Percentiles rank a stretch among this genome's conserved stretches.
phyloP scores from a whole-genome alignment of 805 yeast genomes.

The Sungouiozyma intestinalis region DNA sequence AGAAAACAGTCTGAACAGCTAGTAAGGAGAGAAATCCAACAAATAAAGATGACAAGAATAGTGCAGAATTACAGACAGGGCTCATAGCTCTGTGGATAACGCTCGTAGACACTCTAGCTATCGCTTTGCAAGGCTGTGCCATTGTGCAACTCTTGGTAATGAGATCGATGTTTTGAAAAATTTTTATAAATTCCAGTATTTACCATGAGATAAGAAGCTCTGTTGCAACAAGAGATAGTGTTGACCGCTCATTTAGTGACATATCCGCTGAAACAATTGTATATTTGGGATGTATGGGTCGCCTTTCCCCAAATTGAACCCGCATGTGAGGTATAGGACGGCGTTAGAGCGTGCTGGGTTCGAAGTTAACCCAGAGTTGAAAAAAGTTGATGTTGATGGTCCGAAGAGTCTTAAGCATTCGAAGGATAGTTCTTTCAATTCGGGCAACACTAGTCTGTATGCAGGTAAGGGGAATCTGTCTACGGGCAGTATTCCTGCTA shows the following conservation, averaged over 20 bases:
- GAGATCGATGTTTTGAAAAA: background rate
- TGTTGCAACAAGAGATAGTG: background rate
- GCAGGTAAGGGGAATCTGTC: background rate
- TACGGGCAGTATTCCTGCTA: background rate
- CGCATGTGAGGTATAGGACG: conserved; percentile 50
- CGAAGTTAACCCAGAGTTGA: conserved; percentile 28
- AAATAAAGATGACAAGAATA: too few species aligned
- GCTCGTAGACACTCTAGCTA: too few species aligned
- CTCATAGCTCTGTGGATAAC: too few species aligned
- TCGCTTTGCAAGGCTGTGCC: too few species aligned
- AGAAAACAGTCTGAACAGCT: too few species aligned
- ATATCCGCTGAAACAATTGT: background rate
- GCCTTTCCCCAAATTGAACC: conserved; percentile 62
- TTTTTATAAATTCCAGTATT: too few species aligned
- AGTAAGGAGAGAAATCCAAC: too few species aligned
- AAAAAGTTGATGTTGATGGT: background rate
- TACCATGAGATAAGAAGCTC: too few species aligned
- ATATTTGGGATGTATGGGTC: conserved; percentile 26
- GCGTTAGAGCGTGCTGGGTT: conserved; percentile 81
- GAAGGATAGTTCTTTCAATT: background rate
- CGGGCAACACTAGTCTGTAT: background rate
- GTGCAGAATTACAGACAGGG: too few species aligned
- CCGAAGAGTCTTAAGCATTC: background rate
- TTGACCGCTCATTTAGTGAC: too few species aligned
- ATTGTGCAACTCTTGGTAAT: background rate